Evolutionary conservation across 345 rosid genomes (phyloP).

Genomic region (Populus simonii): DNA sequence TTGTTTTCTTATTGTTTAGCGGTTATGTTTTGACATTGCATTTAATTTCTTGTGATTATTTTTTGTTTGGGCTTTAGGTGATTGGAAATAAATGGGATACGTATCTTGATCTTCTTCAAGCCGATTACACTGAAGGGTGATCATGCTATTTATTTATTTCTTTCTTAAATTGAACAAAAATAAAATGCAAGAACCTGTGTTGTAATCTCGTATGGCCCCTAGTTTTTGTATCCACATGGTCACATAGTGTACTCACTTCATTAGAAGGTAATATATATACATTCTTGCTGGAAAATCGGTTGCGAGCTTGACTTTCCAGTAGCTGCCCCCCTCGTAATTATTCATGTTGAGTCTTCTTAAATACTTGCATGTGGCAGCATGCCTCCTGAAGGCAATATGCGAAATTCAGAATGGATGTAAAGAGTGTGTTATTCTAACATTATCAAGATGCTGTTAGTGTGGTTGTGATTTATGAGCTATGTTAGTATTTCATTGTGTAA

Average conservation of each 20-base stretch:
- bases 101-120: conserved; percentile 74
- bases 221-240: too few relatives aligned
- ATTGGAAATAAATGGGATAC: conserved; percentile 80
- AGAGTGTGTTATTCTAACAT: too few relatives aligned
- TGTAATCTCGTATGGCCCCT: too few relatives aligned
- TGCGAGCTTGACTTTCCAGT: too few relatives aligned
- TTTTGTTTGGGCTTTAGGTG: conserved; percentile 36
- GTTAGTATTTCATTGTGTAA: not conserved
- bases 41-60: not conserved
- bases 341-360: not conserved
- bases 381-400: not conserved
- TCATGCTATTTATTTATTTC: not conserved
- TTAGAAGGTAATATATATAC: too few relatives aligned
- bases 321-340: too few relatives aligned
- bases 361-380: not conserved
- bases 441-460: not conserved
- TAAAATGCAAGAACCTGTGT: too few relatives aligned
- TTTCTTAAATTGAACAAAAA: not conserved
- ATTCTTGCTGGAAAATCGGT: too few relatives aligned
- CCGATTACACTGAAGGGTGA: conserved; percentile 70
- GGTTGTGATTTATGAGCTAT: not conserved
- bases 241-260: too few relatives aligned
- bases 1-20: not conserved
- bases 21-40: not conserved
- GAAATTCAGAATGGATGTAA: too few relatives aligned